A percentile compares a stretch with the other conserved stretches of the same genome.
phyloP scores from a whole-genome alignment of 225 moss, liverwort and hornwort genomes.

The Sphagnum contortum region DNA sequence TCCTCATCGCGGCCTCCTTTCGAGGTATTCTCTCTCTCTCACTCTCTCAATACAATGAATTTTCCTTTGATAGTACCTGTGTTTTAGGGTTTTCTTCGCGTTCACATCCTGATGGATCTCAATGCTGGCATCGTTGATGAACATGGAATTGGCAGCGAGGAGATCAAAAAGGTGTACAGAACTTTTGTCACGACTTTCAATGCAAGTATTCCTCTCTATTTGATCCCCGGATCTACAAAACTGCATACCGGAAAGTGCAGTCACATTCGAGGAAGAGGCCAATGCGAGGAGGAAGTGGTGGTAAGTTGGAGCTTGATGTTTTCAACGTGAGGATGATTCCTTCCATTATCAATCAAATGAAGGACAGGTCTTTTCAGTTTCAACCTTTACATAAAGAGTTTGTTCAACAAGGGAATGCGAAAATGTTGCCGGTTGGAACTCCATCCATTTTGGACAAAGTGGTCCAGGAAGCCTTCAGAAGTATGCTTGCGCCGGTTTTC shows the following conservation, averaged over 20 bases:
- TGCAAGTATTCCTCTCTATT: constrained; percentile 40
- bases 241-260: constrained; percentile 26
- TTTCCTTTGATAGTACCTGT: too few species aligned
- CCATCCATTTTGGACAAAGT: constrained; percentile 25
- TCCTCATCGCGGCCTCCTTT: too few species aligned
- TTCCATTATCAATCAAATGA: constrained; percentile 43
- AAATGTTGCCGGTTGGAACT: constrained; percentile 1
- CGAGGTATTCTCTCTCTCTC: too few species aligned
- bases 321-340: constrained; percentile 9
- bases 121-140: too few species aligned
- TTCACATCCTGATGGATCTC: too few species aligned
- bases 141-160: too few species aligned
- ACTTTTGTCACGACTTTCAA: too few species aligned
- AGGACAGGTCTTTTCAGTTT: constrained; percentile 52
- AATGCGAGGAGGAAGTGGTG: constrained; percentile 8
- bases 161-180: too few species aligned
- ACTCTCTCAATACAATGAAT: too few species aligned
- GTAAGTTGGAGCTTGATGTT: constrained; percentile 1
- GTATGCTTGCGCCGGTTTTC: constrained; percentile 32
- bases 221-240: constrained; percentile 23
- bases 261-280: constrained; percentile 2
- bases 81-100: too few species aligned
- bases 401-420: constrained; percentile 9
- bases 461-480: constrained; percentile 29
- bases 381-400: constrained; percentile 12